These are phyloP conservation scores for Daedaleopsis nitida DNA, from an alignment of 768 basidiomycete species.

Conservation along the genomic window DNA sequence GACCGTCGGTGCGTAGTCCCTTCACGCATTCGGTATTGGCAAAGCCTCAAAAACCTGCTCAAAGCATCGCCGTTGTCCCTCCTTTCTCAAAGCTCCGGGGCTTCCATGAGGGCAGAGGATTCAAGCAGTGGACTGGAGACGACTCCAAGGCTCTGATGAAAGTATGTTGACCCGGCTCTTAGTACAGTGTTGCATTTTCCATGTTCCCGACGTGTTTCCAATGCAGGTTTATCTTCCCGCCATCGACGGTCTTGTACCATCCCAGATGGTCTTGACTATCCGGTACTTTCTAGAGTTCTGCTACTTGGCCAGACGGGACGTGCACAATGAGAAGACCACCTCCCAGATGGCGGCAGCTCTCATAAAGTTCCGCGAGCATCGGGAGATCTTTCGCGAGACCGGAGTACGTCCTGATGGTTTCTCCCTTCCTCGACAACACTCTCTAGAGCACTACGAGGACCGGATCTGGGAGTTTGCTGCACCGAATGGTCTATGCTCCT, in stretches of 20 bases:
- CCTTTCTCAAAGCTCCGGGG: slow-evolving; percentile 22
- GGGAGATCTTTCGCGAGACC: slow-evolving; percentile 14
- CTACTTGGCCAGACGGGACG: slow-evolving; percentile 21
- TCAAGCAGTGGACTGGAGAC: slow-evolving; percentile 33
- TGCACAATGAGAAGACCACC: neutral
- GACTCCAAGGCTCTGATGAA: slow-evolving; percentile 33
- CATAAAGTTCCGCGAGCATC: slow-evolving; percentile 9
- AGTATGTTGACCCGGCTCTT: slow-evolving; percentile 6
- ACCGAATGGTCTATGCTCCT: slow-evolving; percentile 30
- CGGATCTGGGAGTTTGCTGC: slow-evolving; percentile 27
- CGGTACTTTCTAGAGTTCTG: slow-evolving; percentile 26
- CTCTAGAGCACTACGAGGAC: slow-evolving; percentile 21
- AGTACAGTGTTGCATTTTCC: neutral
- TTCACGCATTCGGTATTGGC: too few species aligned
- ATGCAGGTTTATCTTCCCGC: slow-evolving; percentile 28
- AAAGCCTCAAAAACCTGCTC: neutral
- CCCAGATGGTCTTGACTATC: slow-evolving; percentile 13
- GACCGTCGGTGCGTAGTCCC: slow-evolving; percentile 12
- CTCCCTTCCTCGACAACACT: slow-evolving; percentile 26
- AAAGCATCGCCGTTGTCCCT: slow-evolving; percentile 23
- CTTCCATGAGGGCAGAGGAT: slow-evolving; percentile 26
- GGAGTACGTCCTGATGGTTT: slow-evolving; percentile 22
- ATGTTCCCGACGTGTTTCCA: neutral
- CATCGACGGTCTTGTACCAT: slow-evolving; percentile 17
- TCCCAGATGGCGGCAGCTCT: slow-evolving; percentile 17